These are phyloP conservation scores for Dactylellina drechsleri DNA, from an alignment of 2,329 filamentous ascomycete species.

Conservation along the genomic window DNA sequence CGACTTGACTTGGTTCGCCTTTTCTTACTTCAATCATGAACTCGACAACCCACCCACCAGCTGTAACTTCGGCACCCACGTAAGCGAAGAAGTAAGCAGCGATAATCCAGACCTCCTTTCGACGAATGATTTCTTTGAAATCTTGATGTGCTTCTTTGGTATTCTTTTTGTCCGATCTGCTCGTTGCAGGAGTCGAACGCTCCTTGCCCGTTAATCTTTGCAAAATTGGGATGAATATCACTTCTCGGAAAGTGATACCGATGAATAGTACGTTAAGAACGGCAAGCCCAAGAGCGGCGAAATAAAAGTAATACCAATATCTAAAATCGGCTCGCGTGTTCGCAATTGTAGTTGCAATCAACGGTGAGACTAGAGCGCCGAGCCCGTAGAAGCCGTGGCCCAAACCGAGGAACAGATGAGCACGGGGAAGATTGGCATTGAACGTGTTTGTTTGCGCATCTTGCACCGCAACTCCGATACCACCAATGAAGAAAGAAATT, in stretches of 20 bases:
- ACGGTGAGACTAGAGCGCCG: conserved; percentile 74
- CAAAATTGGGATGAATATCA: conserved; percentile 58
- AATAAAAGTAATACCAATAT: conserved; percentile 79
- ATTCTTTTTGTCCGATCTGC: conserved; percentile 48
- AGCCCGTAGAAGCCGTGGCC: conserved; percentile 78
- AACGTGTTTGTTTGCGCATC: conserved; percentile 71
- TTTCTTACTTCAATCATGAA: conserved; percentile 85
- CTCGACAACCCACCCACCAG: conserved; percentile 78
- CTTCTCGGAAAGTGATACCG: conserved; percentile 71
- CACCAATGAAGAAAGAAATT: conserved; percentile 62
- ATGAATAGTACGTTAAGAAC: conserved; percentile 68
- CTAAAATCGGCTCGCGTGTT: conserved; percentile 67
- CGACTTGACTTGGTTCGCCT: conserved; percentile 75
- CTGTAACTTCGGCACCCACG: conserved; percentile 77
- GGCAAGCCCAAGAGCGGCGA: conserved; percentile 73
- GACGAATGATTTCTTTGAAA: conserved; percentile 65
- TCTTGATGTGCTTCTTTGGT: conserved; percentile 60
- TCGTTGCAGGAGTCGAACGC: background rate
- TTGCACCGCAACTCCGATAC: conserved; percentile 63
- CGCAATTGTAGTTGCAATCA: conserved; percentile 78
- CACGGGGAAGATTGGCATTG: conserved; percentile 76
- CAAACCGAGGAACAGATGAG: conserved; percentile 78
- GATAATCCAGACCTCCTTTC: conserved; percentile 75
- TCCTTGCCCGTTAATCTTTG: conserved; percentile 17
- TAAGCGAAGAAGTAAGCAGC: conserved; percentile 80